A percentile compares a stretch with the other conserved stretches of the same genome.
phyloP scores from a whole-genome alignment of 208 protist species.

The Trichomonas tenax region DNA sequence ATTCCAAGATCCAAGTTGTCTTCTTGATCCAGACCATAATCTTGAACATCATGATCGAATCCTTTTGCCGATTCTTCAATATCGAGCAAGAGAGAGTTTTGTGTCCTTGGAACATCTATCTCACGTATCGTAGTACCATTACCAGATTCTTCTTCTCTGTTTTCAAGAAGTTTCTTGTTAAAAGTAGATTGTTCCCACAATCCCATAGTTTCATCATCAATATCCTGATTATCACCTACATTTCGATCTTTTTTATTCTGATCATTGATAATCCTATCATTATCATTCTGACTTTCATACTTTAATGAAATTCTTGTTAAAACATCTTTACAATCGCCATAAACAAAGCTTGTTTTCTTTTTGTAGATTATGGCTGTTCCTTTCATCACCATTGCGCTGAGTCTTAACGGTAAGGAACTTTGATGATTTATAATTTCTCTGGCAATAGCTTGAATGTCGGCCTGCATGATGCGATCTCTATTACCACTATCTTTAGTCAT shows the following conservation, averaged over 20 bases:
- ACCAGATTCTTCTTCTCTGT: neutral
- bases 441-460: neutral
- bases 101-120: neutral
- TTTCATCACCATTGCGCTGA: neutral
- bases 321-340: neutral
- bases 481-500: neutral
- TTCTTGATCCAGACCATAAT: neutral
- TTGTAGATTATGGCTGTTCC: neutral
- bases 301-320: neutral
- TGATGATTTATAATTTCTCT: neutral
- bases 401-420: neutral
- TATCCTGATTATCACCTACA: neutral
- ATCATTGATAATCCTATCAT: neutral
- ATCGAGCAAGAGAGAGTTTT: neutral
- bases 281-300: neutral
- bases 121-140: neutral
- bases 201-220: neutral
- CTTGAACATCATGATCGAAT: neutral
- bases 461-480: neutral
- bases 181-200: neutral
- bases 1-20: neutral
- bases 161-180: neutral
- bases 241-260: neutral
- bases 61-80: neutral
- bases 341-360: neutral